Evolutionary conservation across 495 filamentous ascomycete species (phyloP).

Genomic region (Pyrenula massariospora): DNA sequence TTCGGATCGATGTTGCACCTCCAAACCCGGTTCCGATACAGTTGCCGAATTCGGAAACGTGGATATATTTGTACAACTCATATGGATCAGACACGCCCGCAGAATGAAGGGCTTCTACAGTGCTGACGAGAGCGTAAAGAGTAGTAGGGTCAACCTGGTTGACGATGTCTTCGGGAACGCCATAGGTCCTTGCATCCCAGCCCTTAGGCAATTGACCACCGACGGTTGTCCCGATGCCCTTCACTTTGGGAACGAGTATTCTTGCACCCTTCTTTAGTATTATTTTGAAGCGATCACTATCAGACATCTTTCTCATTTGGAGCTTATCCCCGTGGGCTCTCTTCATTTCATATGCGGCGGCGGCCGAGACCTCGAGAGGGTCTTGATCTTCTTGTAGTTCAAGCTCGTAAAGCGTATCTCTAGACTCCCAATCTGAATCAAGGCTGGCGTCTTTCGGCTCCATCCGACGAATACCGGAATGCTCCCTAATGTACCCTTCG

Average conservation of each 20-base stretch:
- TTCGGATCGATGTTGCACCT: constrained; percentile 1
- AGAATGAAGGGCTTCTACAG: constrained; percentile 8
- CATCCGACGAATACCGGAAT: constrained; percentile 8
- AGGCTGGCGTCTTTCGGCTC: neutral
- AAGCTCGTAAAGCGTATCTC: constrained; percentile 4
- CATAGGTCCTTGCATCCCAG: constrained; percentile 11
- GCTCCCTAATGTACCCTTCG: constrained; percentile 3
- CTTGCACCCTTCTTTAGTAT: constrained; percentile 8
- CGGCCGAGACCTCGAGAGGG: constrained; percentile 5
- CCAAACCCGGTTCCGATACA: constrained; percentile 12
- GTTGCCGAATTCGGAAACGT: constrained; percentile 12
- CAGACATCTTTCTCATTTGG: neutral
- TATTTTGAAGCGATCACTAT: constrained; percentile 3
- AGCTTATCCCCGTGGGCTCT: constrained; percentile 11
- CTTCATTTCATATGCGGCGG: constrained; percentile 5
- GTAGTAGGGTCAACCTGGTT: constrained; percentile 9
- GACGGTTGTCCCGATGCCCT: constrained; percentile 3
- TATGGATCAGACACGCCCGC: constrained; percentile 11
- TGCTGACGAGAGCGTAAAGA: constrained; percentile 7
- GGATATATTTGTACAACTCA: constrained; percentile 12
- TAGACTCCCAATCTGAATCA: neutral
- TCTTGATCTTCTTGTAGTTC: constrained; percentile 5
- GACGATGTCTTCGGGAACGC: constrained; percentile 13
- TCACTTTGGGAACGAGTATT: constrained; percentile 9
- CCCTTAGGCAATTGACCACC: constrained; percentile 12